Evolutionary conservation across 1,139 yeast species (phyloP), one percentile per base, ranked within the genome.

Genomic region (Magnusiomyces fungicola): DNA sequence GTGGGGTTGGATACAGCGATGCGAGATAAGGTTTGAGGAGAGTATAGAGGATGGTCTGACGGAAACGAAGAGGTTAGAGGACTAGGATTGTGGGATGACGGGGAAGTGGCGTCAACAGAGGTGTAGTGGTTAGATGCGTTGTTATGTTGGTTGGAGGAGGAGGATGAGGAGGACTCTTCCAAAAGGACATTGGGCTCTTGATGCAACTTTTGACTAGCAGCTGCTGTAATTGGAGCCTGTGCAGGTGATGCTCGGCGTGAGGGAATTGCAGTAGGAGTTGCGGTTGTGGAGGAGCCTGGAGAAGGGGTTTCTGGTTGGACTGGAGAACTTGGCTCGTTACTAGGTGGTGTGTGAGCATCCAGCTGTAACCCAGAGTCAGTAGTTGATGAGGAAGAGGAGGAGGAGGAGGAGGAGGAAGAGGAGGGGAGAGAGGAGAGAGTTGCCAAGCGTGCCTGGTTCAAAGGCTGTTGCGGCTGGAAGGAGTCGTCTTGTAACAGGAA

Each of bases 1-100:
- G 55, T 55, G 5, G 62, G 56, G 10, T 40, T 18, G 2, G 50
- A 19, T 24, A 41, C 38, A 6, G 45, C 32, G 2, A 43, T 14
- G n/a, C 48, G 34, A 10, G 29, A 16, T 2, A 36, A 21, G 37
- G 27, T 45, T 7, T 27, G 21, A 18, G 40, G 32, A 12, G 49
- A 9, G 39, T 25, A 47, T 12, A 51, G 38, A 14, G 52, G 54
- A 30, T 51, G 38, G 25, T 45, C 40, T 3, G 4, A 10, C 12
- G 48, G 23, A 16, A 19, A 18, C 19, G 25, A 25, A 18, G 23
- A 10, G 16, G 9, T 14, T 7, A 33, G 16, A 29, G 25, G n/a
- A 7, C 16, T 14, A 9, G 9, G 5, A 32, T 32, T 32, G 9
- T 32, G 14, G 34, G 16, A 32, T 33, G 33, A 19, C 24, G 22